These are phyloP conservation scores for Colletotrichum camelliae DNA, from an alignment of 2,329 filamentous ascomycete genomes.

Conservation along the genomic window DNA sequence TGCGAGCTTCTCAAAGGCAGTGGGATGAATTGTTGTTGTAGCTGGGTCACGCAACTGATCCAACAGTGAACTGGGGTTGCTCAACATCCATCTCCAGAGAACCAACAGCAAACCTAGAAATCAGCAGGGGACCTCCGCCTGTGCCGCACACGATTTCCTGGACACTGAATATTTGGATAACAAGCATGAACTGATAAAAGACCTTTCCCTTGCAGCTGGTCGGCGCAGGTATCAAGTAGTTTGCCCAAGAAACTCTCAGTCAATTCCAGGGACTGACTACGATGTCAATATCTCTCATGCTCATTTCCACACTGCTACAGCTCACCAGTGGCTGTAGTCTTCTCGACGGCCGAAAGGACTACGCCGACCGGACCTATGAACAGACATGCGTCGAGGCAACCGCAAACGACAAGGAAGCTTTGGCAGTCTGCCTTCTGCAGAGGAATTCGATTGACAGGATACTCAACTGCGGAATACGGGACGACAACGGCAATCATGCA, in stretches of 20 bases:
- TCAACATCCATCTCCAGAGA: not conserved
- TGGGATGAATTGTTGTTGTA: too few relatives aligned
- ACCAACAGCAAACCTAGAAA: not conserved
- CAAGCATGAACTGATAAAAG: not conserved
- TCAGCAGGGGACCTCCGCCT: not conserved
- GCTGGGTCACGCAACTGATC: not conserved
- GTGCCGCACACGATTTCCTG: not conserved
- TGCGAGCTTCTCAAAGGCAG: not conserved
- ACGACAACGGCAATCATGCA: not conserved
- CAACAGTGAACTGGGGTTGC: not conserved
- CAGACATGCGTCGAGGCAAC: not conserved
- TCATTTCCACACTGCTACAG: not conserved
- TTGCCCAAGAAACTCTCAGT: not conserved
- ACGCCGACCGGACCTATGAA: not conserved
- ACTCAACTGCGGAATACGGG: not conserved
- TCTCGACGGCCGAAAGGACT: not conserved
- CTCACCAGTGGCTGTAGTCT: fast-evolving
- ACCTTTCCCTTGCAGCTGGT: not conserved
- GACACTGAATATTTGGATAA: not conserved
- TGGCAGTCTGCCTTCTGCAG: not conserved
- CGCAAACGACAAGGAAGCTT: not conserved
- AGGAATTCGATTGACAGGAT: not conserved
- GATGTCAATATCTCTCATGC: not conserved
- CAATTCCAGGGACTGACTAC: not conserved
- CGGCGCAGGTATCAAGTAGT: not conserved